Percentiles rank a stretch among this genome's conserved stretches.
Evolutionary conservation across 2,329 filamentous ascomycete genomes (phyloP).

Genomic region (Helicocarpus griseus): DNA sequence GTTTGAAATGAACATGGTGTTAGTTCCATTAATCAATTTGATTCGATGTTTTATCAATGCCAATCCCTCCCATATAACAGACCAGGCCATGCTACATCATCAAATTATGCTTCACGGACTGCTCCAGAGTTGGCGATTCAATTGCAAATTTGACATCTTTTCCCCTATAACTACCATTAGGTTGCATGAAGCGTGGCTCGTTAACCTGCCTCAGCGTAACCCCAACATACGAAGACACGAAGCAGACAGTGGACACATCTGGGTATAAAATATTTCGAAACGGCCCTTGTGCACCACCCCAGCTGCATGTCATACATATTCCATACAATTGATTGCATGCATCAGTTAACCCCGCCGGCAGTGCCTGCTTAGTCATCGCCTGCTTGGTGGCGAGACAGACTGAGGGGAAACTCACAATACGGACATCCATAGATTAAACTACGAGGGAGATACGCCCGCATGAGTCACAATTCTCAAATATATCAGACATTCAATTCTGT

Average conservation of each 20-base stretch:
- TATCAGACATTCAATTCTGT: background rate
- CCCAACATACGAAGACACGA: background rate
- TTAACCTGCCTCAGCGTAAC: background rate
- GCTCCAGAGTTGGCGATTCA: background rate
- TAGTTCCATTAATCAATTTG: background rate
- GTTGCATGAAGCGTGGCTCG: background rate
- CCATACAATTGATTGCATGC: too few relatives aligned
- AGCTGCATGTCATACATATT: background rate
- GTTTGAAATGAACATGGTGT: background rate
- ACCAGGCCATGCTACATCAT: too few relatives aligned
- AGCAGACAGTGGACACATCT: background rate
- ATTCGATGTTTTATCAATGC: background rate
- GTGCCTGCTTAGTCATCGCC: too few relatives aligned
- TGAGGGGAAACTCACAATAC: too few relatives aligned
- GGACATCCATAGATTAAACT: too few relatives aligned
- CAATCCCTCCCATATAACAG: too few relatives aligned
- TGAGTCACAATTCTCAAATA: background rate
- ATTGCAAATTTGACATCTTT: background rate
- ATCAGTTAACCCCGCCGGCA: too few relatives aligned
- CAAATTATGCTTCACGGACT: background rate
- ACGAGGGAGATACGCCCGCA: too few relatives aligned
- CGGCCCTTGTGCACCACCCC: background rate
- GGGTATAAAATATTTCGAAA: background rate
- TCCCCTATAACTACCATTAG: background rate
- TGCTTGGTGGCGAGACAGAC: too few relatives aligned